Evolutionary conservation across 441 rosid genomes (phyloP).

Genomic region (Mallotus repandus): DNA sequence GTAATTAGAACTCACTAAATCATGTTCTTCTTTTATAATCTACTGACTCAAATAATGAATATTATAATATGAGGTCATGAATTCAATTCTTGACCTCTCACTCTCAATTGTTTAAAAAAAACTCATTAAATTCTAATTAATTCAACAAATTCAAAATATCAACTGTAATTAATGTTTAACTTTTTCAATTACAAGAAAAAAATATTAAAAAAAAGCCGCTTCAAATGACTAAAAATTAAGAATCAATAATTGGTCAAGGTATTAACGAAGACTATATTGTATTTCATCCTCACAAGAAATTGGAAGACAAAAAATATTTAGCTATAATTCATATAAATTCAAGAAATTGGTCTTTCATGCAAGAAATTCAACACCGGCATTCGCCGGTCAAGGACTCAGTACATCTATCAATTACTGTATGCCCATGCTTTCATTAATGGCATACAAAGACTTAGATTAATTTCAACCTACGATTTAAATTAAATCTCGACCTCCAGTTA

Average conservation of each 20-base stretch:
- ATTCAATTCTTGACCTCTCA: no score
- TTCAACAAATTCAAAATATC: no score
- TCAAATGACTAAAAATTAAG: not conserved
- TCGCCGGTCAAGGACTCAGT: conserved; percentile 14
- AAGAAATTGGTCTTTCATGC: not conserved
- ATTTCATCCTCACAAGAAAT: not conserved
- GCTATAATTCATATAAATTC: not conserved
- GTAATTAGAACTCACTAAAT: no score
- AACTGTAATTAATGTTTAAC: not conserved
- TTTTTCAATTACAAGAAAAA: not conserved
- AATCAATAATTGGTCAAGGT: conserved; percentile 10
- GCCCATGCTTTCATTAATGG: no score
- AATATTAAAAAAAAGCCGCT: not conserved
- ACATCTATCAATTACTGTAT: not conserved
- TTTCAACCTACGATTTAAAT: no score
- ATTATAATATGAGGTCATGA: no score
- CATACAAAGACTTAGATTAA: no score
- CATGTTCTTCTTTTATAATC: no score
- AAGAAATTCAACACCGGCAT: conserved; percentile 5
- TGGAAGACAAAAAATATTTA: not conserved
- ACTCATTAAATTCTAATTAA: no score
- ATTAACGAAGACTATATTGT: conserved; percentile 10
- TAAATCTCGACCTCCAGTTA: no score
- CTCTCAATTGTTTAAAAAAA: no score
- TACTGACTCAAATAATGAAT: no score